Percentiles rank a stretch among this genome's conserved stretches.
Conservation (phyloP, 2,329 filamentous ascomycete species). For the Didymella lethalis region DNA sequence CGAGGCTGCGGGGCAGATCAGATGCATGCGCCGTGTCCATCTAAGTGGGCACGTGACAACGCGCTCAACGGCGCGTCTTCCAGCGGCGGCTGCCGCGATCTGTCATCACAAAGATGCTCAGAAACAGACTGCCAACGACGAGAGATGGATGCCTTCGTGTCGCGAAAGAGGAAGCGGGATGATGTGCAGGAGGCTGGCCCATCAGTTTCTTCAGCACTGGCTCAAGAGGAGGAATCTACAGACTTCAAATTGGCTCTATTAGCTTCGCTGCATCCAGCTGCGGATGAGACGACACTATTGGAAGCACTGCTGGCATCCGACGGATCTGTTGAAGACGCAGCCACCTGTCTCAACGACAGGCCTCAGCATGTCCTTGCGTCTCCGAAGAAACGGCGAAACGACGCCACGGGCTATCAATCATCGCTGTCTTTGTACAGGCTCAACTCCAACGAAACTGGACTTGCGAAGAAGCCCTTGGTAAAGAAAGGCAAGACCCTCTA, state of each 20-base stretch:
- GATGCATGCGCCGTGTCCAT: slow-evolving; percentile 7
- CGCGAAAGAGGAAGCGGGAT: slow-evolving; percentile 46
- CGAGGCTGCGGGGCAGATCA: slow-evolving; percentile 38
- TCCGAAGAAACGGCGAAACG: slow-evolving; percentile 42
- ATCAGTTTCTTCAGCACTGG: background rate
- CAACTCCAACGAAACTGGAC: slow-evolving; percentile 10
- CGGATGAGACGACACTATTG: slow-evolving; percentile 72
- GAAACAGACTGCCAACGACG: background rate
- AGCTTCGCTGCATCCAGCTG: slow-evolving; percentile 73
- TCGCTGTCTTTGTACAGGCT: slow-evolving; percentile 48
- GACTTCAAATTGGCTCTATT: slow-evolving; percentile 89
- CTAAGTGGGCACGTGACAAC: slow-evolving; percentile 20
- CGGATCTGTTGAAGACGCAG: slow-evolving; percentile 75
- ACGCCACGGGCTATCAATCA: slow-evolving; percentile 54
- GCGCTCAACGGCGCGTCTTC: slow-evolving; percentile 27
- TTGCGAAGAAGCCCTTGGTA: slow-evolving; percentile 60
- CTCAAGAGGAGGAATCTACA: slow-evolving; percentile 74
- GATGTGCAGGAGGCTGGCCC: slow-evolving; percentile 11
- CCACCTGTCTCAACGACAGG: slow-evolving; percentile 61
- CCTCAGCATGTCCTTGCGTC: slow-evolving; percentile 33
- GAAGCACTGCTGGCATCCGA: slow-evolving; percentile 80
- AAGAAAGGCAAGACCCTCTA: slow-evolving; percentile 84
- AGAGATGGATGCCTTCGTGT: slow-evolving; percentile 51
- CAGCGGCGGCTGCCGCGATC: background rate
- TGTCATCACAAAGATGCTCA: slow-evolving; percentile 3